Evolutionary conservation across 768 basidiomycete species (phyloP).

Genomic region (Lyophyllum semitale): DNA sequence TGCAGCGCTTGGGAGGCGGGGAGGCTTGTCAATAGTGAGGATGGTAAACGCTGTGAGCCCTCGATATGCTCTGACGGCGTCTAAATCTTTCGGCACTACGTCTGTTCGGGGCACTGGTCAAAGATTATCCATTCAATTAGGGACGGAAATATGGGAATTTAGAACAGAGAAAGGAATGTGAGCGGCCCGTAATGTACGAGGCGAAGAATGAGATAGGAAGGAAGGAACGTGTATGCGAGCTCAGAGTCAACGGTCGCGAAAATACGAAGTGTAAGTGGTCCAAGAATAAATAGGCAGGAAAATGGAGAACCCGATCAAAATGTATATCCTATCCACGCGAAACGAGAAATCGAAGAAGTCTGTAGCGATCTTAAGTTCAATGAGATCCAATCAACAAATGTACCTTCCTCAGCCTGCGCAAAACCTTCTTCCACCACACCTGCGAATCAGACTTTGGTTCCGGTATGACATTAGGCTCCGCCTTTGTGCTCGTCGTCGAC

Average conservation of each 20-base stretch:
- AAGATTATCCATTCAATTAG: too few species aligned
- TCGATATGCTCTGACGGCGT: too few species aligned
- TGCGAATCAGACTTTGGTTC: constrained; percentile 20
- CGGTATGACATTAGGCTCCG: background rate
- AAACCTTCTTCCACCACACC: constrained; percentile 34
- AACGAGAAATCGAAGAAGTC: background rate
- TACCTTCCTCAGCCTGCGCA: constrained; percentile 27
- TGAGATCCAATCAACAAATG: constrained; percentile 27
- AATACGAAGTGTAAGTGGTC: background rate
- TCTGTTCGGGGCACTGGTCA: too few species aligned
- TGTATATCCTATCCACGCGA: background rate
- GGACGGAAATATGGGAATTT: too few species aligned
- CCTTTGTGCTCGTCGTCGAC: constrained; percentile 18
- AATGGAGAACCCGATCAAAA: background rate
- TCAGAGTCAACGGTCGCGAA: background rate
- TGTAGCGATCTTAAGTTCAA: constrained; percentile 17
- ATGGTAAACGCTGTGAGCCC: too few species aligned
- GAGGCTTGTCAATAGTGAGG: too few species aligned
- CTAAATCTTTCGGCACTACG: too few species aligned
- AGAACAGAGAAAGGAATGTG: background rate
- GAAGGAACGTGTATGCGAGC: background rate
- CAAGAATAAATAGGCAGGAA: background rate
- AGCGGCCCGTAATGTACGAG: background rate
- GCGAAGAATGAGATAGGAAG: background rate
- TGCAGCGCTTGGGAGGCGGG: too few species aligned